phyloP scores from a whole-genome alignment of 192 early-diverging fungal genomes.

The Paraglomus brasilianum region DNA sequence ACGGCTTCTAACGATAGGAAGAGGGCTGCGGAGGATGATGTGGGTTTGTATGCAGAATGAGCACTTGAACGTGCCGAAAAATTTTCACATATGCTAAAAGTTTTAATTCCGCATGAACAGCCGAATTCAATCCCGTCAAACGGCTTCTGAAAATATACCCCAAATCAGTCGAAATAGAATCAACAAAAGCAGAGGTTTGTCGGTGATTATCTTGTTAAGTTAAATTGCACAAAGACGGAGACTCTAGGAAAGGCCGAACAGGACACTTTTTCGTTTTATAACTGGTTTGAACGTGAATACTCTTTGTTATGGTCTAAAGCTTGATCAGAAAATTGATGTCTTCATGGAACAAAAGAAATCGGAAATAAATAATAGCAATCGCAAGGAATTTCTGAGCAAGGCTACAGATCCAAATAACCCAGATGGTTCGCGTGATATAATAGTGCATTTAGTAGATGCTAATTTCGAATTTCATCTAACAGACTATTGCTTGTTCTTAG shows the following conservation, averaged over 20 bases:
- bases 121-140: neutral
- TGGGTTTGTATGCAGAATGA: too few relatives aligned
- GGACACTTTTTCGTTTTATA: neutral
- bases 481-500: neutral
- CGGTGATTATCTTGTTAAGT: too few relatives aligned
- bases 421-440: conserved; percentile 3
- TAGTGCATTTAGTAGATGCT: neutral
- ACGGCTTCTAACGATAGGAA: conserved; percentile 4
- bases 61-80: too few relatives aligned
- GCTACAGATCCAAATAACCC: conserved; percentile 12
- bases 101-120: too few relatives aligned
- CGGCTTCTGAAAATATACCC: conserved; percentile 17
- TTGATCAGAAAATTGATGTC: conserved; percentile 25
- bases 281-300: neutral
- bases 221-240: too few relatives aligned
- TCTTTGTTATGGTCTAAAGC: neutral
- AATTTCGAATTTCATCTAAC: neutral
- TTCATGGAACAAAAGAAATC: conserved; percentile 26
- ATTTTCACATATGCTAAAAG: too few relatives aligned
- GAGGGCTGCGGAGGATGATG: neutral
- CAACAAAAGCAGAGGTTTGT: conserved; percentile 27
- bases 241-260: neutral
- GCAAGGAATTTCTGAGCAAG: conserved; percentile 26
- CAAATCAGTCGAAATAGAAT: conserved; percentile 19
- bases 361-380: conserved; percentile 29